Conservation (phyloP, 2,329 filamentous ascomycete species). For the Curvularia eragrostidis region DNA sequence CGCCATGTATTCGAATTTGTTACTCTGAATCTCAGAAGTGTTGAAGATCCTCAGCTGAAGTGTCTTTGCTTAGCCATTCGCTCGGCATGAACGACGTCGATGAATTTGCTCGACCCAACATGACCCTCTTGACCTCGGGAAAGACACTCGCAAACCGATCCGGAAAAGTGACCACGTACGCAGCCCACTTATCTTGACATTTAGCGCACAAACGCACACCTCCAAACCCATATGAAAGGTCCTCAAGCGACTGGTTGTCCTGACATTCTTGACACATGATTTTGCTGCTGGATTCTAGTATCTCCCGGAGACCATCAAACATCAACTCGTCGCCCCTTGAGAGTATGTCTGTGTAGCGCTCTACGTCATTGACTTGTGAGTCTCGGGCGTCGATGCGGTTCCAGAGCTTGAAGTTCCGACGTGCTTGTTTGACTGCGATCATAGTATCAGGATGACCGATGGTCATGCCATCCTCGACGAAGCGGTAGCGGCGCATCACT, state of each 20-base stretch:
- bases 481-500: slow-evolving; percentile 18
- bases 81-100: background rate
- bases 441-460: slow-evolving; percentile 4
- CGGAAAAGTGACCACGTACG: background rate
- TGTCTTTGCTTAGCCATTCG: background rate
- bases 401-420: slow-evolving; percentile 3
- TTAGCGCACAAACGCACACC: background rate
- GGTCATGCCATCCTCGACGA: slow-evolving; percentile 12
- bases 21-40: background rate
- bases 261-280: background rate
- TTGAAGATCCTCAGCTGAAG: background rate
- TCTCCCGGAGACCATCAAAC: background rate
- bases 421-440: background rate
- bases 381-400: background rate
- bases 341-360: background rate
- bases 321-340: slow-evolving; percentile 1
- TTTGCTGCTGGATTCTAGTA: background rate
- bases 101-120: background rate
- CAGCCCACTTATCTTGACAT: background rate
- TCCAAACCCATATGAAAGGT: slow-evolving; percentile 1
- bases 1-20: background rate
- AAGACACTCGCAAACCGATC: slow-evolving; percentile 3
- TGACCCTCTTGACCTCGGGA: background rate
- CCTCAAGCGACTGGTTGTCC: background rate
- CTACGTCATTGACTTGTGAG: background rate